Evolutionary conservation across 139 green algal genomes (phyloP).

Genomic region (Gonium pectorale): DNA sequence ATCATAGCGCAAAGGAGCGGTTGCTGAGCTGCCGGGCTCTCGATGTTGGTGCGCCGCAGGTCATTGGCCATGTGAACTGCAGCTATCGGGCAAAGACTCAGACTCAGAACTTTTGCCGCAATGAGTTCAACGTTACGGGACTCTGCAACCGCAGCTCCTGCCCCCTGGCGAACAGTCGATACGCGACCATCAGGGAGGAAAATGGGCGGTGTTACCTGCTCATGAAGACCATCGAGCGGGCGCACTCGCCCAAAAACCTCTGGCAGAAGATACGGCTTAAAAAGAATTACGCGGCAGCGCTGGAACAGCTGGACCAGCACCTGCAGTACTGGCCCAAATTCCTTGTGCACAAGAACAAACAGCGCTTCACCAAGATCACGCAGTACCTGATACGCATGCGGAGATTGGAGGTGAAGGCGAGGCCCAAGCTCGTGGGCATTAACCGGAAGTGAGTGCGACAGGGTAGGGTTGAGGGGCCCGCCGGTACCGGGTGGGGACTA

Average conservation of each 20-base stretch:
- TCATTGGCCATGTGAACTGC: constrained; percentile 97
- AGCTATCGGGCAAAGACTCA: constrained; percentile 93
- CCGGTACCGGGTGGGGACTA: no score
- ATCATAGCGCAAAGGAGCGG: no score
- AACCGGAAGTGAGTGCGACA: constrained; percentile 69
- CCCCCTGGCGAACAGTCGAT: constrained; percentile 96
- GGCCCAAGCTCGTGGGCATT: constrained; percentile 91
- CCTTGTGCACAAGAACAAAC: constrained; percentile 99
- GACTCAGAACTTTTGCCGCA: constrained; percentile 97
- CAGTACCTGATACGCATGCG: constrained; percentile 99
- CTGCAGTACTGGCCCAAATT: constrained; percentile 96
- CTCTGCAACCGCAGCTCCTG: constrained; percentile 94
- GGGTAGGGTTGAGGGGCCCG: background rate
- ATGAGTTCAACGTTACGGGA: constrained; percentile 98
- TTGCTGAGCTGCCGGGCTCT: no score
- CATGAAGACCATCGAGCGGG: constrained; percentile 97
- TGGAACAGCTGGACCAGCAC: constrained; percentile 56
- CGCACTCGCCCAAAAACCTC: constrained; percentile 94
- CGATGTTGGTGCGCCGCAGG: no score
- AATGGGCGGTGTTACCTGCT: constrained; percentile 92
- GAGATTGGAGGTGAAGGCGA: constrained; percentile 83
- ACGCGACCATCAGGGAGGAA: constrained; percentile 92
- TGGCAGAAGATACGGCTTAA: constrained; percentile 96
- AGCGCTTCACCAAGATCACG: constrained; percentile 99
- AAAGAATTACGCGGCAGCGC: constrained; percentile 82